Percentiles rank a stretch among this genome's conserved stretches.
phyloP scores from a whole-genome alignment of 2,329 filamentous ascomycete species.

The Cercospora sp. region DNA sequence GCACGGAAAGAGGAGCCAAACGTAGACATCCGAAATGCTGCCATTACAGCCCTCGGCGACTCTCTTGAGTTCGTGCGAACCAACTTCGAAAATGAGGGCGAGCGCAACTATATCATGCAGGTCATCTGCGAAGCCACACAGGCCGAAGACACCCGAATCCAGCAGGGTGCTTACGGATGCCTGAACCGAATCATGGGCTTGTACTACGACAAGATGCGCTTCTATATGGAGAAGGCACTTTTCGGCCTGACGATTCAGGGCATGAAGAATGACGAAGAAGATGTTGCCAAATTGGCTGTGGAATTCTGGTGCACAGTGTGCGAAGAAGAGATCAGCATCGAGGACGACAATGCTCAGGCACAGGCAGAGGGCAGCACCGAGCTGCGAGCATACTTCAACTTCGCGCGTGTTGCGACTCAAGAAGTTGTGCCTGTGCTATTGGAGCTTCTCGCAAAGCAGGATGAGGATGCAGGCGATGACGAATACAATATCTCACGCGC shows the following conservation, averaged over 20 bases:
- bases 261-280: slow-evolving; percentile 97
- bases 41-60: slow-evolving; percentile 91
- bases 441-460: slow-evolving; percentile 88
- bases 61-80: slow-evolving; percentile 96
- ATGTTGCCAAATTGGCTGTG: slow-evolving; percentile 95
- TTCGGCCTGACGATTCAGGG: slow-evolving; percentile 96
- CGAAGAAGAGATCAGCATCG: slow-evolving; percentile 96
- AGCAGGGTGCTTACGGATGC: slow-evolving; percentile 94
- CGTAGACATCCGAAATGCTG: slow-evolving; percentile 83
- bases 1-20: slow-evolving; percentile 95
- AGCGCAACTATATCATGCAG: slow-evolving; percentile 99
- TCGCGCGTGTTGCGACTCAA: slow-evolving; percentile 85
- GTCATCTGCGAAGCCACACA: slow-evolving; percentile 99
- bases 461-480: slow-evolving; percentile 93
- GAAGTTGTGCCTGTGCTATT: slow-evolving; percentile 94
- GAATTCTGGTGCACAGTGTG: slow-evolving; percentile 99
- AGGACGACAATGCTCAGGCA: slow-evolving; percentile 85
- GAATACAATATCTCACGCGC: slow-evolving; percentile 97
- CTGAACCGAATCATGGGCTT: slow-evolving; percentile 97
- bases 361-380: slow-evolving; percentile 74
- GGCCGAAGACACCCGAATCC: slow-evolving; percentile 84
- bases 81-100: slow-evolving; percentile 98
- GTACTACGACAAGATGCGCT: slow-evolving; percentile 99
- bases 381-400: slow-evolving; percentile 92
- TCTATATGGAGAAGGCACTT: slow-evolving; percentile 99